phyloP scores from a whole-genome alignment of 2,329 filamentous ascomycete species.

The Lachnellula arida region DNA sequence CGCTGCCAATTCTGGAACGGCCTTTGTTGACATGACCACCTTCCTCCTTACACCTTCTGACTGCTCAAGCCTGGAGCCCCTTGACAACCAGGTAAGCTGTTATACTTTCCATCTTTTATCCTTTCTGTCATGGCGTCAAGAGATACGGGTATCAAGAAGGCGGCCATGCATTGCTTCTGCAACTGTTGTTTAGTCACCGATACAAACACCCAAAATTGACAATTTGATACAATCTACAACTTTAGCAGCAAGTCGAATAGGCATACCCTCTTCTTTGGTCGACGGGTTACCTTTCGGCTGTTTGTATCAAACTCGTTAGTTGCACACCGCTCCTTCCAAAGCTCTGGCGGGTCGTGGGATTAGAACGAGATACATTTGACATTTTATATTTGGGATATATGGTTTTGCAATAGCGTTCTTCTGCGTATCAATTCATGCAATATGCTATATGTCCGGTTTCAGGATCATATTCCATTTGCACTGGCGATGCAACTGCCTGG shows the following conservation, averaged over 20 bases:
- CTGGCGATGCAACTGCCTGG: too few relatives aligned
- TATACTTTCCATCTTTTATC: constrained; percentile 18
- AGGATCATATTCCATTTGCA: too few relatives aligned
- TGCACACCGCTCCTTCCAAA: constrained; percentile 45
- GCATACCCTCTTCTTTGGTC: constrained; percentile 36
- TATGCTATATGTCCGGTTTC: too few relatives aligned
- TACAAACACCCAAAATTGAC: constrained; percentile 63
- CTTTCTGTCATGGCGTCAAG: constrained; percentile 8
- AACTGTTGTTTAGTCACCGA: constrained; percentile 56
- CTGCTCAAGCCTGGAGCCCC: constrained; percentile 39
- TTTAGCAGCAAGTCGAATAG: constrained; percentile 25
- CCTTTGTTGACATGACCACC: constrained; percentile 76
- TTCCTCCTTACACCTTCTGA: constrained; percentile 68
- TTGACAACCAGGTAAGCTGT: constrained; percentile 35
- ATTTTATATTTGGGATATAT: not conserved
- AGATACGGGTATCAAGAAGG: constrained; percentile 56
- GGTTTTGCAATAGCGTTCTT: not conserved
- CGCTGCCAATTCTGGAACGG: constrained; percentile 58
- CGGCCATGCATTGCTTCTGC: constrained; percentile 45
- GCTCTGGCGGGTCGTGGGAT: constrained; percentile 46
- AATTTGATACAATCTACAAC: constrained; percentile 25
- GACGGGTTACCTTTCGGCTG: constrained; percentile 38
- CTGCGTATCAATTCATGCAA: not conserved
- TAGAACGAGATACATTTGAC: constrained; percentile 44
- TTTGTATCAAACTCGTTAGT: constrained; percentile 35